Base-by-base conservation (phyloP, 305 asterid genomes). In the Stenogyne calaminthoides region DNA sequence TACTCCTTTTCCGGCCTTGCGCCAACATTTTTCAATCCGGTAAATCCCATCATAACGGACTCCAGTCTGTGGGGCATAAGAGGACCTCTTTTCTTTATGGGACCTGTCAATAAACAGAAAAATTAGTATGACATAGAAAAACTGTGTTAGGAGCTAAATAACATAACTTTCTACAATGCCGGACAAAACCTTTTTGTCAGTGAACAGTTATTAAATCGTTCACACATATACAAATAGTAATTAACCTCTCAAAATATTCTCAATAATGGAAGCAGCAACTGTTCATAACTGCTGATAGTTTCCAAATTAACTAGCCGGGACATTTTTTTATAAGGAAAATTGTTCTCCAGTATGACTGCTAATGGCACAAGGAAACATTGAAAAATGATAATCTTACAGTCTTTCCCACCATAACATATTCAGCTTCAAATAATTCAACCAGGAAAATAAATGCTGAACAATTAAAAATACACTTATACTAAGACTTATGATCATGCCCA, bases 1-100 rank as follows among this genome's bases (percentile, higher is more conserved):
- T 77, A 93, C 98, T 69, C 91, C 95, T 70, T 54, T 72, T 72
- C 98, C 97, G 69, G 58, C 76, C 77, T 91, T 91, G 78, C 90
- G 86, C 98, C 97, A 93, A 73, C 96, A 93, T 67, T 91, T 88
- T 29, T 93, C 98, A 58, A 93, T 81, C 90, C 97, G 81, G 89
- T 91, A 93, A 78, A 93, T 64, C 68, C 98, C 98, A 72, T 93
- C 98, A 63, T 93, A 93, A 7, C 98, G 94, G 27, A 91, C 89
- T 56, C 98, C 95, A 77, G 69, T 77, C 76, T 75, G 84, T 11
- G 98, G 97, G 9, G 98, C 98, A 73, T 93, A 93, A 15, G 87
- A 83, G 57, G 98, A 91, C 18, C 91, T 77, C 73, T 93, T 89
- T 83, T 91, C 97, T 76, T 89, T 93, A 20, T 82, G 84, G 39